phyloP scores from a whole-genome alignment of 768 basidiomycete genomes.

The Lyophyllum shimeji region DNA sequence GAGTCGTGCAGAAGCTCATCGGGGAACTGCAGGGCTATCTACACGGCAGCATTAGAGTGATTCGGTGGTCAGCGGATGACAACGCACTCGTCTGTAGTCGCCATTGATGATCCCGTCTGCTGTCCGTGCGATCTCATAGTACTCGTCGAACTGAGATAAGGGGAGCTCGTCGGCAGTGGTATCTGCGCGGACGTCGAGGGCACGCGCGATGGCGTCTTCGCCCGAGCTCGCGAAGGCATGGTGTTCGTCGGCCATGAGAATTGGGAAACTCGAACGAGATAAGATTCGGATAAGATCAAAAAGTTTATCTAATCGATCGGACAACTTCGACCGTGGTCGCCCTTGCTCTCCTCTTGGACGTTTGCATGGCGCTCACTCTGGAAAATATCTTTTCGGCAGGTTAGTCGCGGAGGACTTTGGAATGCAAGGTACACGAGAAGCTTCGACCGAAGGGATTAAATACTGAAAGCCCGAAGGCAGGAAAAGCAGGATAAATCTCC shows the following conservation, averaged over 20 bases:
- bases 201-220: constrained; percentile 61
- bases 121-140: constrained; percentile 77
- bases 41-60: not conserved
- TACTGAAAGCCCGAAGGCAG: too few relatives aligned
- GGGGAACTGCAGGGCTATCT: constrained; percentile 94
- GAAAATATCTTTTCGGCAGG: too few relatives aligned
- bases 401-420: too few relatives aligned
- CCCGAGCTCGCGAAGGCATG: constrained; percentile 55
- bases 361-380: too few relatives aligned
- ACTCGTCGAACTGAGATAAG: constrained; percentile 49
- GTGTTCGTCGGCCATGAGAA: constrained; percentile 22
- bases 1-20: constrained; percentile 89
- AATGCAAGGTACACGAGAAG: too few relatives aligned
- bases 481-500: too few relatives aligned
- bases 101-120: constrained; percentile 56
- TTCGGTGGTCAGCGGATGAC: not conserved
- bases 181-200: constrained; percentile 47
- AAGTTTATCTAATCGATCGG: not conserved
- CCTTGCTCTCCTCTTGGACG: too few relatives aligned
- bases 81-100: constrained; percentile 68
- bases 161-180: constrained; percentile 32
- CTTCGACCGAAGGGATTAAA: too few relatives aligned
- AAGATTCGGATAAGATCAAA: not conserved
- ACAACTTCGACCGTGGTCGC: too few relatives aligned
- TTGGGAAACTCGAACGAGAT: not conserved